A percentile compares a stretch with the other conserved stretches of the same genome.
phyloP scores from a whole-genome alignment of 495 filamentous ascomycete genomes.

The Podospora sp. region DNA sequence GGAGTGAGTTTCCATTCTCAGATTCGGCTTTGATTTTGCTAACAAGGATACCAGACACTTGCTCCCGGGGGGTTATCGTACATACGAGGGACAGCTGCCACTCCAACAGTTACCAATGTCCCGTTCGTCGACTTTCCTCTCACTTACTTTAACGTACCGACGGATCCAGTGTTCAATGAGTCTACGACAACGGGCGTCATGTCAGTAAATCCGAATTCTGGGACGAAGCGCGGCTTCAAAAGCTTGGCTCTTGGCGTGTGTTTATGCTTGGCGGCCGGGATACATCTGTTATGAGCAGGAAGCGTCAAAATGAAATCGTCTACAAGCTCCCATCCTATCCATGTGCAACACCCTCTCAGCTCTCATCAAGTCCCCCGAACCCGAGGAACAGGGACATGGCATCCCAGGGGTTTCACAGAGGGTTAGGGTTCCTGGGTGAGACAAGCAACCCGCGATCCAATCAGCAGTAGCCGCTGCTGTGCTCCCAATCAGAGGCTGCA shows the following conservation, averaged over 20 bases:
- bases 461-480: no score
- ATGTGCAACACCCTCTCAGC: no score
- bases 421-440: no score
- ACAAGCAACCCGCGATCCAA: no score
- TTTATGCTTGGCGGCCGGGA: background rate
- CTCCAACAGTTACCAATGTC: background rate
- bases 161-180: constrained; percentile 4
- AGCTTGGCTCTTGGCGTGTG: background rate
- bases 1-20: background rate
- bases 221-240: background rate
- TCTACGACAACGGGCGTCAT: background rate
- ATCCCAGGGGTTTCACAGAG: no score
- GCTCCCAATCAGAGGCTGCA: background rate
- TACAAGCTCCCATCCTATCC: no score
- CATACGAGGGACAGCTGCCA: background rate
- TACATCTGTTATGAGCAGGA: background rate
- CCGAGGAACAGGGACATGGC: no score
- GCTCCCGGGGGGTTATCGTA: background rate
- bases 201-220: background rate
- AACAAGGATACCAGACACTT: background rate
- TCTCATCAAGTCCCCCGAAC: no score
- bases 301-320: background rate
- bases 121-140: constrained; percentile 13
- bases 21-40: background rate
- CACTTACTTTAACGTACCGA: constrained; percentile 1